Base-by-base conservation (phyloP, 495 filamentous ascomycete species). In the Neurospora sp. region DNA sequence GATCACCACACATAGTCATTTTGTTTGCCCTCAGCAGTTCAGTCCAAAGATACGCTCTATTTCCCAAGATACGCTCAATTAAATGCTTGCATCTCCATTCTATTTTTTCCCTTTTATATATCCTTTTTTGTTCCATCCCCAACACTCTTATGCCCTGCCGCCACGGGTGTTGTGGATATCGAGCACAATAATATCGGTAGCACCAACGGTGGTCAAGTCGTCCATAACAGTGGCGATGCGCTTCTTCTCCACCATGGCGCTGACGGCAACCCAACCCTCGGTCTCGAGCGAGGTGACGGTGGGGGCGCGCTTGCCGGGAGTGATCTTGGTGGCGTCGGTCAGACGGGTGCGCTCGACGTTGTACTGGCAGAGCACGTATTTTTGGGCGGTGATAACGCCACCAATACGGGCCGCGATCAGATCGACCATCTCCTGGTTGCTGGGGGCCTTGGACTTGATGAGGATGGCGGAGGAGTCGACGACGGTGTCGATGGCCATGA, bases 371-470 rank as follows among this genome's bases (percentile, higher is more conserved):
- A 98, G 88, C 39, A 98, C 92, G 83, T 92, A 98, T 82, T 90
- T 90, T 83, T 99, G 92, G 23, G 96, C 96, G n/a, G 92, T 94
- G 78, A 99, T 99, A 70, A 98, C 94, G 80, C 96, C 96, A 37
- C 88, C 86, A 75, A 99, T 96, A 77, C 96, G 89, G 27, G 90
- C 88, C 35, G 91, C 86, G 75, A 99, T 94, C 6, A 94, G 86
- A 35, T 94, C 88, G 39, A 97, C 91, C 72, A 98, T 86, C 20
- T 88, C 85, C 4, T 85, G 88, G 81, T 96, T 92, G 76, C 91
- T 91, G n/a, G 95, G 90, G 74, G 89, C 86, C 76, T 91, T 94
- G 40, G 94, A 97, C 83, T 94, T 95, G 85, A 99, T 94, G 41
- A 99, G 88, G 37, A 97, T 88, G 35, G 96, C 94, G 4, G 90